phyloP scores from a whole-genome alignment of 768 basidiomycete genomes.

The Strobilomyces echinocephalus region DNA sequence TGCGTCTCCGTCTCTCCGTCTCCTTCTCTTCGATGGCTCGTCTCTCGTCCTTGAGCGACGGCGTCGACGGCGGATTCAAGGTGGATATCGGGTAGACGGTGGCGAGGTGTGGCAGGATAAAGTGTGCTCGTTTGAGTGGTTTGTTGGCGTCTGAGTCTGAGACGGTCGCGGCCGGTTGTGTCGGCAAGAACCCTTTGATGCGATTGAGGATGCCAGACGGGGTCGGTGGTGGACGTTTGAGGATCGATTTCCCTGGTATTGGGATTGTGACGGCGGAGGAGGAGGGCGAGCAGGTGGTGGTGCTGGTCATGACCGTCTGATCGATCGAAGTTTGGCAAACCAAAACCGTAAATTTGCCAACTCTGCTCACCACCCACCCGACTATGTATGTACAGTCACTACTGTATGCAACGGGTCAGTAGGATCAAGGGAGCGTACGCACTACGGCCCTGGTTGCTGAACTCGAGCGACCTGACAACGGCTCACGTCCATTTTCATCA shows the following conservation, averaged over 20 bases:
- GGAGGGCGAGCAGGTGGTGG: slow-evolving; percentile 58
- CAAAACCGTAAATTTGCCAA: neutral
- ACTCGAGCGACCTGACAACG: too few relatives aligned
- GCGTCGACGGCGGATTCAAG: slow-evolving; percentile 76
- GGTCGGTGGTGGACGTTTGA: slow-evolving; percentile 68
- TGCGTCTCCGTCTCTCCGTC: slow-evolving; percentile 57
- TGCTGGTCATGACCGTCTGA: slow-evolving; percentile 20
- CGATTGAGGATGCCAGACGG: slow-evolving; percentile 70
- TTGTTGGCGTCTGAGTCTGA: slow-evolving; percentile 42
- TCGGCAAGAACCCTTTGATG: slow-evolving; percentile 69
- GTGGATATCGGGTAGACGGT: slow-evolving; percentile 90
- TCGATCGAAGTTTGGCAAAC: neutral
- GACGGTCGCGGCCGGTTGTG: slow-evolving; percentile 34
- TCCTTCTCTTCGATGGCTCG: slow-evolving; percentile 74
- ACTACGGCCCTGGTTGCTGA: too few relatives aligned
- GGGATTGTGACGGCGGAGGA: slow-evolving; percentile 79
- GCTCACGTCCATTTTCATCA: too few relatives aligned
- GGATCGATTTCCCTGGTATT: slow-evolving; percentile 74
- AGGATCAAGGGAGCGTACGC: too few relatives aligned
- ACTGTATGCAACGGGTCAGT: too few relatives aligned
- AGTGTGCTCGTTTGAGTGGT: slow-evolving; percentile 84
- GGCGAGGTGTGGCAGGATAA: slow-evolving; percentile 80
- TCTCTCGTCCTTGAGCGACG: slow-evolving; percentile 76
- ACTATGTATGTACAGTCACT: too few relatives aligned
- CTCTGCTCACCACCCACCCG: neutral